A percentile compares a stretch with the other conserved stretches of the same genome.
Conservation (phyloP, 106 monocot species). For the Phalaenopsis equestris region DNA sequence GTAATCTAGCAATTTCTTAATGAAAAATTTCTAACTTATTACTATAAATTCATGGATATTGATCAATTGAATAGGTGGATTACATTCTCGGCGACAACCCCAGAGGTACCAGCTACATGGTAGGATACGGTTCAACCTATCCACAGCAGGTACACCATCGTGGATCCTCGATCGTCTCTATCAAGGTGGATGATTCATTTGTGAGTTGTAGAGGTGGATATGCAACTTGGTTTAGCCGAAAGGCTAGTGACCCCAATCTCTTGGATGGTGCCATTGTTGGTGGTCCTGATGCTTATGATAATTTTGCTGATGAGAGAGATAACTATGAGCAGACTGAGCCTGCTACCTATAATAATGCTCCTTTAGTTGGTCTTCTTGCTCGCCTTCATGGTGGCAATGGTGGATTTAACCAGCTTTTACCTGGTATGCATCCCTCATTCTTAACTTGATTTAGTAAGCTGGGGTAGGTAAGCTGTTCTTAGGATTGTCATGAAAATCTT, state of each 20-base stretch:
- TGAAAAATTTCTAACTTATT: too few relatives aligned
- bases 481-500: neutral
- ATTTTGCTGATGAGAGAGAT: slow-evolving; percentile 74
- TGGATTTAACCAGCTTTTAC: slow-evolving; percentile 40
- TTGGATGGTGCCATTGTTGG: slow-evolving; percentile 84
- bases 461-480: neutral
- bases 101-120: slow-evolving; percentile 95
- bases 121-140: slow-evolving; percentile 76
- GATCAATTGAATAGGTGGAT: slow-evolving; percentile 37
- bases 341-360: slow-evolving; percentile 91
- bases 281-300: slow-evolving; percentile 74
- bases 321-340: slow-evolving; percentile 92
- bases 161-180: slow-evolving; percentile 77
- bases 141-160: slow-evolving; percentile 93
- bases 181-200: slow-evolving; percentile 60
- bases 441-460: neutral
- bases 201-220: slow-evolving; percentile 85
- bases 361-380: slow-evolving; percentile 69
- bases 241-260: slow-evolving; percentile 67
- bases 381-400: slow-evolving; percentile 47
- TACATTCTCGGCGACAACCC: slow-evolving; percentile 92
- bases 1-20: too few relatives aligned
- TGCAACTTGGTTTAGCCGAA: slow-evolving; percentile 51
- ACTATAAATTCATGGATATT: too few relatives aligned
- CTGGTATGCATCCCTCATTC: slow-evolving; percentile 14